These are phyloP conservation scores for Pleurotus salmoneostramineus DNA, from an alignment of 768 basidiomycete genomes.

Conservation along the genomic window DNA sequence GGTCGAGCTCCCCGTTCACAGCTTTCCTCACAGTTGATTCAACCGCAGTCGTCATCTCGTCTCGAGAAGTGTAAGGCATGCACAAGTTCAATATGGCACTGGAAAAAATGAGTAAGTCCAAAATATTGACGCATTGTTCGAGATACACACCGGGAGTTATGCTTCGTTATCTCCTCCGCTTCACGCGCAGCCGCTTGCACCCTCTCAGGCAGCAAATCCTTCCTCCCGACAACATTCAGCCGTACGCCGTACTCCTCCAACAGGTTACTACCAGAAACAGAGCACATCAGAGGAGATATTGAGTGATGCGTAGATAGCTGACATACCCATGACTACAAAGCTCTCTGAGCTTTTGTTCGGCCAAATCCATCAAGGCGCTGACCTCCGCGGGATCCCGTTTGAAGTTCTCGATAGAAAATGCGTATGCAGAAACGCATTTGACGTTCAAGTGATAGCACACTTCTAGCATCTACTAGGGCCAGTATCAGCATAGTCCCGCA, in stretches of 20 bases:
- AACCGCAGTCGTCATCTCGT: constrained; percentile 87
- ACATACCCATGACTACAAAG: constrained; percentile 78
- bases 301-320: not conserved
- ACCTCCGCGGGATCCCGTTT: constrained; percentile 85
- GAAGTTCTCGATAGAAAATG: constrained; percentile 99
- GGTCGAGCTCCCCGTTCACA: constrained; percentile 23
- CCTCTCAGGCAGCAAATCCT: constrained; percentile 68
- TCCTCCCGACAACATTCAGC: constrained; percentile 77
- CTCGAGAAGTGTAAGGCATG: constrained; percentile 88
- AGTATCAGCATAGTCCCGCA: not conserved
- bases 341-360: constrained; percentile 73
- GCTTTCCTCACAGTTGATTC: constrained; percentile 43
- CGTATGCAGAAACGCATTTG: constrained; percentile 87
- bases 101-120: not conserved
- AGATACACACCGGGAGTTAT: constrained; percentile 57
- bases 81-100: constrained; percentile 90
- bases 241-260: constrained; percentile 81
- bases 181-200: constrained; percentile 66
- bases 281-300: not conserved
- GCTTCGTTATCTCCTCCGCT: constrained; percentile 74
- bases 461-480: constrained; percentile 64
- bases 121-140: not conserved
- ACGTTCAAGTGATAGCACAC: constrained; percentile 80
- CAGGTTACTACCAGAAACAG: constrained; percentile 51
- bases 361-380: constrained; percentile 80